Evolutionary conservation across 2,329 filamentous ascomycete genomes (phyloP).

Genomic region (Cladosporium sp.): DNA sequence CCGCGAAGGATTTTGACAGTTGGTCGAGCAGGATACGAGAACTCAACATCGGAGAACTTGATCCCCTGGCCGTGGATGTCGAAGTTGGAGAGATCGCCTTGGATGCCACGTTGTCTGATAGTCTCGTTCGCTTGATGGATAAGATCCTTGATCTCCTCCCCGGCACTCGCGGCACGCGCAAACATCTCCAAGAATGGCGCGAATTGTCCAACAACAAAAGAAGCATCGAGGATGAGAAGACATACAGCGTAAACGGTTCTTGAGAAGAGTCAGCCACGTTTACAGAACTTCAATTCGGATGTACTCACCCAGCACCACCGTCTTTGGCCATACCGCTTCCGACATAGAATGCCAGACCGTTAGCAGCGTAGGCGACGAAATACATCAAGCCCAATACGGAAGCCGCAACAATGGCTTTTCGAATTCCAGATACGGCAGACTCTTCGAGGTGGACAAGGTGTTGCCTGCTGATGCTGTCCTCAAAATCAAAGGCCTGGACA

Average conservation of each 20-base stretch:
- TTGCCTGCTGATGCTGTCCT: constrained; percentile 43
- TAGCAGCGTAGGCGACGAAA: constrained; percentile 49
- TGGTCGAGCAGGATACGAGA: constrained; percentile 49
- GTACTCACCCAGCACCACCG: constrained; percentile 43
- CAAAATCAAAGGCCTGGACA: constrained; percentile 52
- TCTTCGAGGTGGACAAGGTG: constrained; percentile 41
- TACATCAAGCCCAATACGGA: constrained; percentile 48
- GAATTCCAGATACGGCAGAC: constrained; percentile 42
- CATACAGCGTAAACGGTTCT: constrained; percentile 63
- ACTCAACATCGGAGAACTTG: constrained; percentile 42
- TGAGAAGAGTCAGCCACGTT: not conserved
- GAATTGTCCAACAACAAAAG: constrained; percentile 64
- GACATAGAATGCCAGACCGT: constrained; percentile 51
- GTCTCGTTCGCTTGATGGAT: constrained; percentile 41
- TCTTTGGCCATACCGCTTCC: constrained; percentile 39
- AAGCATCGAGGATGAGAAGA: constrained; percentile 65
- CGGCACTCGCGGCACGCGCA: constrained; percentile 55
- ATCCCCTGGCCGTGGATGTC: constrained; percentile 35
- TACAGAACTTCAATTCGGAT: not conserved
- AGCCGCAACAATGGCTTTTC: constrained; percentile 45
- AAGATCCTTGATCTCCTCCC: constrained; percentile 48
- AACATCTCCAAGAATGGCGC: constrained; percentile 63
- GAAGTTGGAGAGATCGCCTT: constrained; percentile 26
- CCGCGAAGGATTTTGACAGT: constrained; percentile 44
- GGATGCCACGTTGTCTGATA: constrained; percentile 16